Conservation (phyloP, 495 filamentous ascomycete species). For the Annulohypoxylon moriforme region DNA sequence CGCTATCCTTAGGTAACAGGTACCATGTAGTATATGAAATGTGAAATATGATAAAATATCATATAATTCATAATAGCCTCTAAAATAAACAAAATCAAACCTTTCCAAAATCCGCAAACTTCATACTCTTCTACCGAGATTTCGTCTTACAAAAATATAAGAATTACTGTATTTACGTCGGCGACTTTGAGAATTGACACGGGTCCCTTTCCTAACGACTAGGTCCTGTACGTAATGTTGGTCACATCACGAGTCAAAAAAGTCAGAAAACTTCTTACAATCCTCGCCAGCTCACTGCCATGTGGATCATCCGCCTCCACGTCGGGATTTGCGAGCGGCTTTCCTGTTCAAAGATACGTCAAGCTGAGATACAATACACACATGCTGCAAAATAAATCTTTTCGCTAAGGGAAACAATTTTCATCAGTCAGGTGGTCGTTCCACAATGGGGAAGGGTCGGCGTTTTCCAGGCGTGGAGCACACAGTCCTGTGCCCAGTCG, state of each 20-base stretch:
- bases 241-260: slow-evolving; percentile 30
- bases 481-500: slow-evolving; percentile 23
- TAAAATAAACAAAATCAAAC: not conserved
- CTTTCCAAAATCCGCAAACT: not conserved
- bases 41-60: not conserved
- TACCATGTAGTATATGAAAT: slow-evolving; percentile 14
- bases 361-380: slow-evolving; percentile 21
- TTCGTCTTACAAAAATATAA: not conserved
- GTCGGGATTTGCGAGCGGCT: slow-evolving; percentile 40
- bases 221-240: slow-evolving; percentile 32
- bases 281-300: slow-evolving; percentile 28
- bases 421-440: slow-evolving; percentile 39
- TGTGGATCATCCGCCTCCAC: slow-evolving; percentile 40
- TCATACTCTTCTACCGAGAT: not conserved
- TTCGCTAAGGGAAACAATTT: slow-evolving; percentile 23
- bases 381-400: slow-evolving; percentile 14
- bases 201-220: not conserved
- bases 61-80: not conserved
- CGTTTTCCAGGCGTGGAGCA: slow-evolving; percentile 30
- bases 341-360: slow-evolving; percentile 21
- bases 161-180: not conserved
- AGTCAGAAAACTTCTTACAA: slow-evolving; percentile 17
- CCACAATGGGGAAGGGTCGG: slow-evolving; percentile 39
- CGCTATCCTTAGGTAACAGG: slow-evolving; percentile 1
- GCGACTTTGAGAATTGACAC: not conserved